These are phyloP conservation scores for Boletus smithii DNA, from an alignment of 1,284 basidiomycete species.

Conservation along the genomic window DNA sequence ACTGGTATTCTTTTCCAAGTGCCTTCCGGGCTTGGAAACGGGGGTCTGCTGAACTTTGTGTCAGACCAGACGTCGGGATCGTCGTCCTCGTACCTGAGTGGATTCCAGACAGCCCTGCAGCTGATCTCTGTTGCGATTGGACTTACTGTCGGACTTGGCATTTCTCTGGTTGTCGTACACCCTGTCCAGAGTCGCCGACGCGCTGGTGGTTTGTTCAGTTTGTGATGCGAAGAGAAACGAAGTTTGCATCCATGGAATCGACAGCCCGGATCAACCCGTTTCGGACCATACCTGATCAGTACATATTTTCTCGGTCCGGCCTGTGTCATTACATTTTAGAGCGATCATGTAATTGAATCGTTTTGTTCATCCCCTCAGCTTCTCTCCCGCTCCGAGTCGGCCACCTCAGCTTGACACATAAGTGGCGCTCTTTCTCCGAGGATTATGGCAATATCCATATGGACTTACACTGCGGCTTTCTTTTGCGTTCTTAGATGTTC, in stretches of 20 bases:
- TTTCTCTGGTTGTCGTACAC: slow-evolving; percentile 56
- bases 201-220: slow-evolving; percentile 48
- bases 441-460: not conserved
- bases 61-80: slow-evolving; percentile 49
- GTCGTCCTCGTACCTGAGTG: slow-evolving; percentile 56
- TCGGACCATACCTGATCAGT: not conserved
- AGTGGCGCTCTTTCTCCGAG: not conserved
- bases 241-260: not conserved
- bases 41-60: slow-evolving; percentile 79
- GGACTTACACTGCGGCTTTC: not conserved
- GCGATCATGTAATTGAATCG: slow-evolving; percentile 6
- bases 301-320: not conserved
- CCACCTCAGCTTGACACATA: too few species aligned
- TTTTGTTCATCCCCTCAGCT: slow-evolving; percentile 10
- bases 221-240: slow-evolving; percentile 13
- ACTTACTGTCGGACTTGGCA: slow-evolving; percentile 70
- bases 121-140: slow-evolving; percentile 62
- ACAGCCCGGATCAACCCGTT: not conserved
- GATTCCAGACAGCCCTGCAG: slow-evolving; percentile 66
- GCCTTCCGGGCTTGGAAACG: slow-evolving; percentile 81
- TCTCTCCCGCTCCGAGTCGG: not conserved
- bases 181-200: slow-evolving; percentile 56
- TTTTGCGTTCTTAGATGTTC: not conserved
- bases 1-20: slow-evolving; percentile 86
- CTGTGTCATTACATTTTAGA: not conserved